A percentile compares a stretch with the other conserved stretches of the same genome.
Conservation (phyloP, 768 basidiomycete genomes). For the Sistotremastrum niveocremeum region DNA sequence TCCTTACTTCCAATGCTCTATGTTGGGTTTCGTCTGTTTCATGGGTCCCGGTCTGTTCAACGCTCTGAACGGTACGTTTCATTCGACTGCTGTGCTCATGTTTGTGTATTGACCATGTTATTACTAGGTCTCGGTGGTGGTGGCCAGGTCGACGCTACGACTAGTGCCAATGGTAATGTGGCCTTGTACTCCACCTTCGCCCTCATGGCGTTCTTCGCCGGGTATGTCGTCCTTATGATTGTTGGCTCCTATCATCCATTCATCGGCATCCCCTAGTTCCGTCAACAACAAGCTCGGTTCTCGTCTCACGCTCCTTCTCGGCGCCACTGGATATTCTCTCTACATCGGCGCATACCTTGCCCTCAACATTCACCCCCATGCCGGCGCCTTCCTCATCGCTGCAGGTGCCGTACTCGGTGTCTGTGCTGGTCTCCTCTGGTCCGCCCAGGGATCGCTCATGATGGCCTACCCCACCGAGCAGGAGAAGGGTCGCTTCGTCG, state of each 20-base stretch:
- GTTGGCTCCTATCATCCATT: not conserved
- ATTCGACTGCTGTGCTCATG: not conserved
- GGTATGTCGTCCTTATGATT: slow-evolving; percentile 28
- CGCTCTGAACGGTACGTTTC: slow-evolving; percentile 37
- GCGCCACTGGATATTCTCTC: slow-evolving; percentile 62
- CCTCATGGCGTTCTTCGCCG: slow-evolving; percentile 51
- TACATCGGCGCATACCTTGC: slow-evolving; percentile 61
- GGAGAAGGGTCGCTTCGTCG: slow-evolving; percentile 67
- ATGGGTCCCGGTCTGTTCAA: slow-evolving; percentile 59
- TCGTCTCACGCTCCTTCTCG: slow-evolving; percentile 56
- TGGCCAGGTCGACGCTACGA: slow-evolving; percentile 54
- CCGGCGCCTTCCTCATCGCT: slow-evolving; percentile 50
- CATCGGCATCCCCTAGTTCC: slow-evolving; percentile 29
- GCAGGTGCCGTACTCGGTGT: slow-evolving; percentile 63
- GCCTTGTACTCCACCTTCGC: slow-evolving; percentile 58
- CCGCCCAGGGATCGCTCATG: slow-evolving; percentile 77
- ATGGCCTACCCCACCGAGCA: slow-evolving; percentile 69
- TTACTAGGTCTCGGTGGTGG: slow-evolving; percentile 53
- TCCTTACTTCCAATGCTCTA: slow-evolving; percentile 39
- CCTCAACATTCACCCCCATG: slow-evolving; percentile 53
- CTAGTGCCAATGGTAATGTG: slow-evolving; percentile 55
- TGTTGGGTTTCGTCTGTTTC: slow-evolving; percentile 60
- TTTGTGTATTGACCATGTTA: not conserved
- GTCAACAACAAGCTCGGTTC: slow-evolving; percentile 76
- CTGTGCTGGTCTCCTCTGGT: slow-evolving; percentile 64